A percentile compares a stretch with the other conserved stretches of the same genome.
Conservation (phyloP, 2,329 filamentous ascomycete species). For the Macrophomina pseudophaseolina region DNA sequence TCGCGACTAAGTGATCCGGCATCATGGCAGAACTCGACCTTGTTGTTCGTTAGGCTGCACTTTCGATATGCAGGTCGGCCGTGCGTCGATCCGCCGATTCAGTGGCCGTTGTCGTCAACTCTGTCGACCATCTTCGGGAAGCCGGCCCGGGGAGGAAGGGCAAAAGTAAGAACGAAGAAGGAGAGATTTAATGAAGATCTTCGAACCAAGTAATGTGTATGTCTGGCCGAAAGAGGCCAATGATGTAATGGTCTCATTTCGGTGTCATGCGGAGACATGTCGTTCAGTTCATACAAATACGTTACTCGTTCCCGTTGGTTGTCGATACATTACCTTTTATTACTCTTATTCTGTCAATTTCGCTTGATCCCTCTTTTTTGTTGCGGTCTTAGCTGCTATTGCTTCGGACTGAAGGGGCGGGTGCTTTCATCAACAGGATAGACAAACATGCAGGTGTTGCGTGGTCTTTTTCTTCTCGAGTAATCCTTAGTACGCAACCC, state of each 20-base stretch:
- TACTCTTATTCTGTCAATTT: neutral
- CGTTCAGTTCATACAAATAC: neutral
- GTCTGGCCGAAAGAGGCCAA: neutral
- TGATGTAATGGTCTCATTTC: neutral
- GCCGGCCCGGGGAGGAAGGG: neutral
- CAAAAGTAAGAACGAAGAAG: neutral
- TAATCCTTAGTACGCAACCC: neutral
- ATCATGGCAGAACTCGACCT: neutral
- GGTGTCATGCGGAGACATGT: no score
- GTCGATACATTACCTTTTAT: neutral
- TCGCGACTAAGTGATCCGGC: neutral
- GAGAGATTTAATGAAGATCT: neutral
- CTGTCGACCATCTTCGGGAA: neutral
- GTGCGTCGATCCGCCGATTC: neutral
- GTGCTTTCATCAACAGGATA: neutral
- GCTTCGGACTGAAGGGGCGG: no score
- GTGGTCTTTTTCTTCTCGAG: neutral
- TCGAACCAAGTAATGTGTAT: slow-evolving; percentile 18
- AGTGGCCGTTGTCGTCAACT: neutral
- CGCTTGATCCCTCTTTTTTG: neutral
- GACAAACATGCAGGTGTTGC: neutral
- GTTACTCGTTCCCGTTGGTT: neutral
- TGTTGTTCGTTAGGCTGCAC: neutral
- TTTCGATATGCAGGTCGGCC: slow-evolving; percentile 1
- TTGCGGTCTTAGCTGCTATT: no score